Evolutionary conservation across 805 yeast species (phyloP).

Genomic region (Kazachstania psychrophila): DNA sequence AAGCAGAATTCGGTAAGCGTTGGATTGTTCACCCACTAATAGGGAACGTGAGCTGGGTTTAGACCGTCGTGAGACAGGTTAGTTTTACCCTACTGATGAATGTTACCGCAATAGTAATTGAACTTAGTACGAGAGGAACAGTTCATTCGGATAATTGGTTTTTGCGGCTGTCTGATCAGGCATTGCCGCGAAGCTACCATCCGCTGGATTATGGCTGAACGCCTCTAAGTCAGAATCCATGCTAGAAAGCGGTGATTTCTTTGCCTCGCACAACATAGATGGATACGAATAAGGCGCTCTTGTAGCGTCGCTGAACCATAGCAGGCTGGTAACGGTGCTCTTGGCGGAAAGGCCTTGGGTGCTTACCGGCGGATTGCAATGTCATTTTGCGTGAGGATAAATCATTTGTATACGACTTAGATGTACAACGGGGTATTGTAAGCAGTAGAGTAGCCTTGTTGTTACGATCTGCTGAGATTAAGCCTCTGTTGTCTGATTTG

Average conservation of each 20-base stretch:
- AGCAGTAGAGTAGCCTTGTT: slow-evolving; percentile 41
- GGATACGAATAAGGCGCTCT: slow-evolving; percentile 36
- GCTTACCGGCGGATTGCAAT: slow-evolving; percentile 37
- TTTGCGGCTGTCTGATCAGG: slow-evolving; percentile 40
- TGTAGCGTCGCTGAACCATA: slow-evolving; percentile 35
- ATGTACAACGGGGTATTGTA: slow-evolving; percentile 39
- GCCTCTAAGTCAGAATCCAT: slow-evolving; percentile 46
- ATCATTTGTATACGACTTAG: slow-evolving; percentile 41
- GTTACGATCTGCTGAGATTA: slow-evolving; percentile 41
- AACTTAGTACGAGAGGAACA: slow-evolving; percentile 40
- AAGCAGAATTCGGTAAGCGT: slow-evolving; percentile 41
- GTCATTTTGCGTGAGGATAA: slow-evolving; percentile 38
- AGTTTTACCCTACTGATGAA: slow-evolving; percentile 38
- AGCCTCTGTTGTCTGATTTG: slow-evolving; percentile 18
- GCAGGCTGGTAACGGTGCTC: slow-evolving; percentile 33
- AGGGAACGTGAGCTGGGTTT: slow-evolving; percentile 38
- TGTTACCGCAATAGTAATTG: slow-evolving; percentile 35
- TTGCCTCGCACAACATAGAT: slow-evolving; percentile 36
- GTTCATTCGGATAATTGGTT: slow-evolving; percentile 41
- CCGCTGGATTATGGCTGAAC: slow-evolving; percentile 30
- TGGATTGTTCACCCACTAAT: slow-evolving; percentile 41
- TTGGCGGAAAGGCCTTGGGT: slow-evolving; percentile 34
- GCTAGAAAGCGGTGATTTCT: slow-evolving; percentile 40
- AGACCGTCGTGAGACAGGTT: slow-evolving; percentile 40
- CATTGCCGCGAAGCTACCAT: slow-evolving; percentile 42